These are phyloP conservation scores for Clavispora phyllophila DNA, from an alignment of 805 yeast species.

Conservation along the genomic window DNA sequence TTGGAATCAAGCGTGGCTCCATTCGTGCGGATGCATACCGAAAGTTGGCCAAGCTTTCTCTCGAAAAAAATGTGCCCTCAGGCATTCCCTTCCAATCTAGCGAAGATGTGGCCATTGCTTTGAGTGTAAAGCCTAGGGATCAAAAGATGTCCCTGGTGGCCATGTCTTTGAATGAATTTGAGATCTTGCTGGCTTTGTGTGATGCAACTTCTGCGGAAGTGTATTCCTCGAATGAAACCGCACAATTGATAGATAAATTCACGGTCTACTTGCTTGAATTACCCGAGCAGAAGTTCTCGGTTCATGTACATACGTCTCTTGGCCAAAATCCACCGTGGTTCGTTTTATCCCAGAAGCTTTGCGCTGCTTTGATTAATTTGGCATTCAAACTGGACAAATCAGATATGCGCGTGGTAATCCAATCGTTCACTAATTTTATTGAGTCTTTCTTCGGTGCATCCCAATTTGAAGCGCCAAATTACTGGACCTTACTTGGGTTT, in stretches of 20 bases:
- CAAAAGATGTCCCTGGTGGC: slow-evolving; percentile 29
- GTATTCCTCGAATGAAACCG: slow-evolving; percentile 33
- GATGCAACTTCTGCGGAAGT: slow-evolving; percentile 19
- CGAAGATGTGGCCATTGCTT: not conserved
- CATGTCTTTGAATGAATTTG: slow-evolving; percentile 48
- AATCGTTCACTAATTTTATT: slow-evolving; percentile 24
- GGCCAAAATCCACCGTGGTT: slow-evolving; percentile 30
- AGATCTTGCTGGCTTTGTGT: slow-evolving; percentile 54
- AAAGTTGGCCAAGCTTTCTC: slow-evolving; percentile 31
- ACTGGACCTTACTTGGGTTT: slow-evolving; percentile 32
- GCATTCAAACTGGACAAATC: slow-evolving; percentile 20
- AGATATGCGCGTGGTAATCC: slow-evolving; percentile 21
- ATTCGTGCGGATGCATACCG: slow-evolving; percentile 36
- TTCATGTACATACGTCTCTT: slow-evolving; percentile 26
- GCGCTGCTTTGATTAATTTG: slow-evolving; percentile 29
- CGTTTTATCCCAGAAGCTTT: slow-evolving; percentile 27
- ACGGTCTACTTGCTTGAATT: slow-evolving; percentile 44
- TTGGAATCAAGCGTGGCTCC: slow-evolving; percentile 33
- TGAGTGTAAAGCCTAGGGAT: not conserved
- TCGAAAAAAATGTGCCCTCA: slow-evolving; percentile 17
- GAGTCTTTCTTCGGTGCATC: slow-evolving; percentile 18
- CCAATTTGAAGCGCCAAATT: slow-evolving; percentile 24
- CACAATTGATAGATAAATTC: slow-evolving; percentile 39
- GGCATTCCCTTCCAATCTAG: slow-evolving; percentile 14
- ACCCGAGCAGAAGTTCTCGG: slow-evolving; percentile 41